These are phyloP conservation scores for Pseudodiploospora longispora DNA, from an alignment of 2,329 filamentous ascomycete species.

Conservation along the genomic window DNA sequence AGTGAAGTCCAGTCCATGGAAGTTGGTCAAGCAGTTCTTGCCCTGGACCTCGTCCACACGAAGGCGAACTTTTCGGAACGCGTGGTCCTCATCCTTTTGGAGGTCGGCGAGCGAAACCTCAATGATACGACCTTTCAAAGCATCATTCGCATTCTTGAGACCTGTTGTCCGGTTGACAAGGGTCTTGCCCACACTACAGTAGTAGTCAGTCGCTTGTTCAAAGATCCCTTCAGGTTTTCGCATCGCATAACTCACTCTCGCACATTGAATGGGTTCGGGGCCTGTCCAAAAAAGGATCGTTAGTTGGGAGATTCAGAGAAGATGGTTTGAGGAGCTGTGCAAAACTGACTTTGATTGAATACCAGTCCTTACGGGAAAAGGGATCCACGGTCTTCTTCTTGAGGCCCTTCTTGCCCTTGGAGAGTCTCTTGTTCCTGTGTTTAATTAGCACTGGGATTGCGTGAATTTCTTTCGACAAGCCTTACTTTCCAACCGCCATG, in stretches of 20 bases:
- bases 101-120: constrained; percentile 98
- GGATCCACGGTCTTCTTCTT: constrained; percentile 99
- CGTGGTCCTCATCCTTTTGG: constrained; percentile 99
- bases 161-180: constrained; percentile 98
- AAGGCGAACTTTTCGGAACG: constrained; percentile 99
- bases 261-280: constrained; percentile 89
- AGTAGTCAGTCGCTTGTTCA: constrained; percentile 6
- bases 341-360: constrained; percentile 73
- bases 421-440: constrained; percentile 96
- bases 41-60: constrained; percentile 97
- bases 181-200: constrained; percentile 91
- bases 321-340: constrained; percentile 8
- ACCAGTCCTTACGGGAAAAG: constrained; percentile 99
- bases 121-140: constrained; percentile 96
- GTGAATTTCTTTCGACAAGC: constrained; percentile 6
- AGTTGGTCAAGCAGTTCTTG: constrained; percentile 99
- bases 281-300: constrained; percentile 39
- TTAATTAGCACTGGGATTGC: constrained; percentile 14
- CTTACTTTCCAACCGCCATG: constrained; percentile 56
- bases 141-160: constrained; percentile 99
- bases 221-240: not conserved
- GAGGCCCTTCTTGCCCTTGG: constrained; percentile 99
- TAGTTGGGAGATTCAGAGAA: not conserved
- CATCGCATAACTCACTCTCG: constrained; percentile 69
- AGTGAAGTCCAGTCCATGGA: constrained; percentile 99